Base-by-base conservation (phyloP, 495 filamentous ascomycete genomes). In the Geopyxis carbonaria region DNA sequence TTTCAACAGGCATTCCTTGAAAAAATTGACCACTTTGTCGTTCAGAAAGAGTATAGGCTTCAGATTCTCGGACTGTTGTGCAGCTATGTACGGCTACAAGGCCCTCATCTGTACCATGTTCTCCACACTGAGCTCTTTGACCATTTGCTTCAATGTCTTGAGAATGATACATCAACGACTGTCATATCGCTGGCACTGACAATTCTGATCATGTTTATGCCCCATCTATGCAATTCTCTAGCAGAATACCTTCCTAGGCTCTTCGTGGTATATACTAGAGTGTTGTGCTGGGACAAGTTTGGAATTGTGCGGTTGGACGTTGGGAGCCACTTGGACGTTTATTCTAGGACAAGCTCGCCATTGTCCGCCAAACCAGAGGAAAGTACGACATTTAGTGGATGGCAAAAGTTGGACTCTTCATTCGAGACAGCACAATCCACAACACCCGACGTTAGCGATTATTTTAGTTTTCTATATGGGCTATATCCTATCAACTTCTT, bases 391-490 rank as follows among this genome's bases (percentile, higher is more conserved):
- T 5, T 4, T 11, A 40, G n/a, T 19, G 16, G 11, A 6, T 84
- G 78, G 78, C 72, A 77, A 27, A 72, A 70, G 43, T 51, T 68
- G 11, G 48, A 68, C 3, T 63, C 68, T 27, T 64, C 70, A 3
- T 60, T 72, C 10, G 69, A 74, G 36, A 60, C 61, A 24, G 67
- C 72, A 28, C 69, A 70, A 50, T 54, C 68, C 48, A 58, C 75
- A 43, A 61, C 78, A 28, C 80, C 80, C 48, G 60, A 89, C 55
- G 53, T 93, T 49, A 48, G 75, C 48, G 56, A 83, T 50, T 69
- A 93, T 66, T 73, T 93, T 66, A 72, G 83, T 6, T 72, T 79
- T 30, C 61, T 84, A 2, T 84, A 84, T 43, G 78, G 78, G 9
- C 60, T 84, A 6, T 84, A 83, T 45, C 78, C 78, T n/a, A 68